Evolutionary conservation across 352 stramenopile genomes (phyloP).

Genomic region (Globisporangium megalacanthum): DNA sequence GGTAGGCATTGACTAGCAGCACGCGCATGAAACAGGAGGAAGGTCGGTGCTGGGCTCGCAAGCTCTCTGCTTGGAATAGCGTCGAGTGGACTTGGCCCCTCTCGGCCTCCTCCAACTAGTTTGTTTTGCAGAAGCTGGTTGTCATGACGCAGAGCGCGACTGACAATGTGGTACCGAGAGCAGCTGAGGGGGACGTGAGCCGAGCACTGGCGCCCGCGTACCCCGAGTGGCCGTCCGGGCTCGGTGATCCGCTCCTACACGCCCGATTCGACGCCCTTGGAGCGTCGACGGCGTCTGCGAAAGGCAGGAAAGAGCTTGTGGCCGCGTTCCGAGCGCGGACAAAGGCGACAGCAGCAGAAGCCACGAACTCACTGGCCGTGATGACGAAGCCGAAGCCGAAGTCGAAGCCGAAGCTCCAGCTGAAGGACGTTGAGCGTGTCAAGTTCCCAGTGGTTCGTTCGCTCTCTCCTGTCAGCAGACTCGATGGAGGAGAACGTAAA

Average conservation of each 20-base stretch:
- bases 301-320: conserved; percentile 33
- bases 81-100: no score
- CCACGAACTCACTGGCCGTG: no score
- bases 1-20: conserved; percentile 66
- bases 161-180: no score
- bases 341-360: no score
- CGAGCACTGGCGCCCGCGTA: conserved; percentile 39
- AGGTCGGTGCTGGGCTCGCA: no score
- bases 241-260: conserved; percentile 42
- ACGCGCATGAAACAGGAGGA: conserved; percentile 46
- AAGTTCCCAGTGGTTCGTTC: conserved; percentile 14
- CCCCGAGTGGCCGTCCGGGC: conserved; percentile 49
- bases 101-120: no score
- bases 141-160: no score
- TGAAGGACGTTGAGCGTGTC: conserved; percentile 14
- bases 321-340: conserved; percentile 25
- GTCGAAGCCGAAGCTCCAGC: neutral
- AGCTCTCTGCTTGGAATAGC: no score
- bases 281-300: neutral
- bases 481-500: neutral
- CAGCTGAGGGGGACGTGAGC: no score
- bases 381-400: neutral
- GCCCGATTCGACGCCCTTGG: conserved; percentile 5
- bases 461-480: neutral
- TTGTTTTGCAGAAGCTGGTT: no score